Evolutionary conservation across 257 asterid genomes (phyloP).

Genomic region (Solanum ossicruentum): DNA sequence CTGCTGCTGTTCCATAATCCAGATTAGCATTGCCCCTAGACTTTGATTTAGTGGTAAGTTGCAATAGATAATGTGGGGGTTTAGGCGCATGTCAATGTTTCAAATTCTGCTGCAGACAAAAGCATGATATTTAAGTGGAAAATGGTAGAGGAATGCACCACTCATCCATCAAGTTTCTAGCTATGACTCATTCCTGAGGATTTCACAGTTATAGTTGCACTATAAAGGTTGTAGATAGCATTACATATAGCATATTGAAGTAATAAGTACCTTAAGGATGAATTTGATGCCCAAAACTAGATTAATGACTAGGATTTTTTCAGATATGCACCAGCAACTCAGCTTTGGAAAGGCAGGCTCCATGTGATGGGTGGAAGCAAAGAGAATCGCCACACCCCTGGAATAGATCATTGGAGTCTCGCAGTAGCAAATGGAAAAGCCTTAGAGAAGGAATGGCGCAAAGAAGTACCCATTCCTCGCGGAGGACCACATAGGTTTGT

Average conservation of each 20-base stretch:
- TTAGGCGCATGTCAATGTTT: neutral
- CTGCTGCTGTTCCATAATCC: neutral
- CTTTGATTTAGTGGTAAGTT: neutral
- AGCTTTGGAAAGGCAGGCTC: conserved; percentile 67
- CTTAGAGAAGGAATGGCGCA: conserved; percentile 46
- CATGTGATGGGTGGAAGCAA: conserved; percentile 81
- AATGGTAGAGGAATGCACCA: neutral
- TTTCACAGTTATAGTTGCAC: neutral
- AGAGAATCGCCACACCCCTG: conserved; percentile 72
- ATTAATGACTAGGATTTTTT: neutral
- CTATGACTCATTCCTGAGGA: neutral
- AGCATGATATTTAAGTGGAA: neutral
- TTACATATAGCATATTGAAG: neutral
- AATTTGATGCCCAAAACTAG: neutral
- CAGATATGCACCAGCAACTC: conserved; percentile 88
- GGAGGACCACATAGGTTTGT: conserved; percentile 70
- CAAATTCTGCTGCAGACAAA: neutral
- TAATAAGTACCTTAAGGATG: neutral
- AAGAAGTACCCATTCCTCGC: conserved; percentile 54
- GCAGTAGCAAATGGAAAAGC: conserved; percentile 58
- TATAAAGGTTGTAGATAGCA: neutral
- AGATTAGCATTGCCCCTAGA: neutral
- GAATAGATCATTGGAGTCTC: conserved; percentile 62
- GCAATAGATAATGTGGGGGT: neutral
- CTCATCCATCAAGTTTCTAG: neutral